Evolutionary conservation across 345 rosid genomes (phyloP), one percentile per base, ranked within the genome.

Genomic region (Mangifera indica): DNA sequence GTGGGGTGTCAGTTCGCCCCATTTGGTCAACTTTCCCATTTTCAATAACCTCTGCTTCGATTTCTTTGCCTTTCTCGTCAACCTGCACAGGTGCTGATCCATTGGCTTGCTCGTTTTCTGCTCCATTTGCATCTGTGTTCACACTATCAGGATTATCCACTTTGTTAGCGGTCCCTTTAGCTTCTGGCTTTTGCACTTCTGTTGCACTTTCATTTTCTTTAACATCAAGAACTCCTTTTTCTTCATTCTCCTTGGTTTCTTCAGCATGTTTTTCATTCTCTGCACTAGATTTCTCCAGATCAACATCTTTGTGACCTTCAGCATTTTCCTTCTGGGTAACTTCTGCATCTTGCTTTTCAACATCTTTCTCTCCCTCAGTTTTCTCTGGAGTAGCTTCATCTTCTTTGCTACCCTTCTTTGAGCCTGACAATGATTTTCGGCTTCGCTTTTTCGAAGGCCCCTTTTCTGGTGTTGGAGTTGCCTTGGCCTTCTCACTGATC

Each of bases 401-500:
- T 66, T 81, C 88, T 69, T 84, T 79, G 14, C 59, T 60, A 51
- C 79, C 89, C 80, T 84, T 89, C 83, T 85, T 87, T 14, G 86
- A 80, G 60, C 66, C 86, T 20, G 81, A 71, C 40, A 87, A 78
- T 45, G 93, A 79, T 60, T 71, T 87, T 21, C 90, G 83, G 80
- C 81, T 72, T 22, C 88, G 81, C 77, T 92, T 92, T 86, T 87
- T 90, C 7, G 85, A 84, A 12, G 91, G 88, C 73, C 84, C 89
- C 72, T 84, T 88, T 42, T 84, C 93, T 17, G 92, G 88, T 4
- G 89, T 80, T 10, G 96, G 93, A 32, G 89, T 75, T 25, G 93
- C 83, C 81, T 90, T 92, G 25, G 73, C 77, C 84, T 87, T 92
- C 74, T 79, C 92, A 63, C 89, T 84, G 82, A 92, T 86, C 75